Evolutionary conservation across 2,329 filamentous ascomycete genomes (phyloP).

Genomic region (Dothideomycetes sp.): DNA sequence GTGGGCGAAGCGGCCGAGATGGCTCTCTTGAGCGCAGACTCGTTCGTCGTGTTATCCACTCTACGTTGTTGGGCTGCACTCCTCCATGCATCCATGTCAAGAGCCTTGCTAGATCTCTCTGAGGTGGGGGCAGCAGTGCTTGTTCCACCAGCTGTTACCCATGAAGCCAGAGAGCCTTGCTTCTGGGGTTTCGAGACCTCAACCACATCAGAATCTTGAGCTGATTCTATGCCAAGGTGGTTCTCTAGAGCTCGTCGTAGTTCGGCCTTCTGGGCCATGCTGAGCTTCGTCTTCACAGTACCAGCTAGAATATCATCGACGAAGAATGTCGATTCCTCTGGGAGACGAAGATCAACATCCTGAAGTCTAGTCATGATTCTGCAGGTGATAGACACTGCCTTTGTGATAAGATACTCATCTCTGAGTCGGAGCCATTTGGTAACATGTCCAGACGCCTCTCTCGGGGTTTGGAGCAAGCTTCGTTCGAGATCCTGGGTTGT

Average conservation of each 20-base stretch:
- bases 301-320: constrained; percentile 59
- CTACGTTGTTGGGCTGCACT: constrained; percentile 36
- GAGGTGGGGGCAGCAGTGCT: constrained; percentile 18
- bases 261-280: constrained; percentile 74
- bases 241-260: constrained; percentile 54
- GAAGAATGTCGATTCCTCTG: constrained; percentile 48
- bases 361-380: constrained; percentile 78
- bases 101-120: constrained; percentile 17
- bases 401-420: constrained; percentile 74
- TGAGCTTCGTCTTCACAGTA: constrained; percentile 67
- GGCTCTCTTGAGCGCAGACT: constrained; percentile 21
- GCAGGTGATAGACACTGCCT: constrained; percentile 70
- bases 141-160: constrained; percentile 27
- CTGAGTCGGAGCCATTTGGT: constrained; percentile 84
- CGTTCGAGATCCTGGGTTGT: constrained; percentile 32
- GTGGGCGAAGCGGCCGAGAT: constrained; percentile 25
- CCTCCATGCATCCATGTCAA: constrained; percentile 28
- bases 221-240: constrained; percentile 32
- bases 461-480: constrained; percentile 56
- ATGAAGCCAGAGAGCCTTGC: constrained; percentile 33
- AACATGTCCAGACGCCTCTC: constrained; percentile 56
- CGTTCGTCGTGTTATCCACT: constrained; percentile 44
- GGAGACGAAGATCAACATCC: constrained; percentile 64
- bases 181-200: constrained; percentile 26
- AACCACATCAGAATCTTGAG: constrained; percentile 16